Percentiles rank a stretch among this genome's conserved stretches.
Conservation (phyloP, 345 rosid genomes). For the Salix exigua region DNA sequence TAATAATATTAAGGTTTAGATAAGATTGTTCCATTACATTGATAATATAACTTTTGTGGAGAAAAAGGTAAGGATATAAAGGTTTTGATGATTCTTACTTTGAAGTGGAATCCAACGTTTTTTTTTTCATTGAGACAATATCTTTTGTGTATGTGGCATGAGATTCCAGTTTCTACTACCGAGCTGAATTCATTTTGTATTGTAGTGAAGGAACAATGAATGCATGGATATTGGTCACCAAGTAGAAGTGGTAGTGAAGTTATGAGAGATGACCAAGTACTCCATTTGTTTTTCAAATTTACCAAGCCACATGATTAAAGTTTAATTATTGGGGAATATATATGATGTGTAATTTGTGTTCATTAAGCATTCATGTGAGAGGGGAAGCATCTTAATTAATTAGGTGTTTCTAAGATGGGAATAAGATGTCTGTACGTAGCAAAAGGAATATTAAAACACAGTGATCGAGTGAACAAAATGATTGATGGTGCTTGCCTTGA, state of each 20-base stretch:
- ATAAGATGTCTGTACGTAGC: neutral
- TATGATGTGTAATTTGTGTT: neutral
- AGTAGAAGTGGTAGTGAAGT: neutral
- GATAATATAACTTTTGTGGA: neutral
- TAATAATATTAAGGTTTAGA: too few species aligned
- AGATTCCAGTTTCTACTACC: slow-evolving; percentile 12
- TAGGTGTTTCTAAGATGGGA: neutral
- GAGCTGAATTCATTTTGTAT: slow-evolving; percentile 9
- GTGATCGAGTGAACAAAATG: neutral
- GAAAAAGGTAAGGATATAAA: slow-evolving; percentile 5
- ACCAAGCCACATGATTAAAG: too few species aligned
- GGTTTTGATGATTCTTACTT: slow-evolving; percentile 4
- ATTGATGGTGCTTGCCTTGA: neutral
- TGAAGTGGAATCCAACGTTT: slow-evolving; percentile 37
- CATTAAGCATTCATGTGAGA: neutral
- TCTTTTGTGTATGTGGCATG: neutral
- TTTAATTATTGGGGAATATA: neutral
- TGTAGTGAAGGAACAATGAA: neutral
- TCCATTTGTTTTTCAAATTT: too few species aligned
- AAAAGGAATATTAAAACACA: neutral
- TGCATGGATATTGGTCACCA: neutral
- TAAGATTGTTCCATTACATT: too few species aligned
- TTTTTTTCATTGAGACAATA: neutral
- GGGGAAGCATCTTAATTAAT: neutral
- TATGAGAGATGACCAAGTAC: neutral